phyloP scores from a whole-genome alignment of 75 land plant species.

The Selaginella moellendorffii region DNA sequence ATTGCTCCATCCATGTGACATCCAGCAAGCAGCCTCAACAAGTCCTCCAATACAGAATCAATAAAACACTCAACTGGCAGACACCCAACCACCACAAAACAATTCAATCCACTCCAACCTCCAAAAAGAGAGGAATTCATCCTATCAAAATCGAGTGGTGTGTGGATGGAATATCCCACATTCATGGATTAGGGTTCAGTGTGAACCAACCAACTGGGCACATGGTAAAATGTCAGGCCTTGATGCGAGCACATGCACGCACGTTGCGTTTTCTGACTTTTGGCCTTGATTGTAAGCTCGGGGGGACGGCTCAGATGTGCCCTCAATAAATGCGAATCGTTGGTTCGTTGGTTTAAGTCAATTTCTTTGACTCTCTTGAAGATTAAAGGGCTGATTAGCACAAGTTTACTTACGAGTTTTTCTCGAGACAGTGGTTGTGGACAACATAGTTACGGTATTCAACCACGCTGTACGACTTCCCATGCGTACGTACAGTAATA shows the following conservation, averaged over 20 bases:
- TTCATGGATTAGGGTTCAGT: neutral
- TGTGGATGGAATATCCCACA: neutral
- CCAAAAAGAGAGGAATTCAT: neutral
- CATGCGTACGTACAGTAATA: too few relatives aligned
- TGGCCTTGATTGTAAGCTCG: too few relatives aligned
- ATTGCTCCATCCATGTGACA: too few relatives aligned
- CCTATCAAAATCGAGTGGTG: neutral
- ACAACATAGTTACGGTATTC: too few relatives aligned
- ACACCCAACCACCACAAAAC: neutral
- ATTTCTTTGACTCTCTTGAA: neutral
- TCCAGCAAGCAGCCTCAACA: too few relatives aligned
- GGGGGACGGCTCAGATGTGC: neutral
- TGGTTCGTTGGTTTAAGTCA: neutral
- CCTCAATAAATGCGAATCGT: neutral
- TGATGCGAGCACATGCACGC: neutral
- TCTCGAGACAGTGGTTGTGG: neutral
- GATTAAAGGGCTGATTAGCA: neutral
- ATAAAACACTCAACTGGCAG: neutral
- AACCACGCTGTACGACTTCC: too few relatives aligned
- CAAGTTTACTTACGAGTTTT: neutral
- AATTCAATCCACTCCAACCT: neutral
- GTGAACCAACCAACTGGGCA: neutral
- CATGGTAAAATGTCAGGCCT: neutral
- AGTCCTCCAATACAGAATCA: neutral
- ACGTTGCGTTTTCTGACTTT: neutral